Base-by-base conservation (phyloP, 306 rosid genomes). In the Quercus mongolica region DNA sequence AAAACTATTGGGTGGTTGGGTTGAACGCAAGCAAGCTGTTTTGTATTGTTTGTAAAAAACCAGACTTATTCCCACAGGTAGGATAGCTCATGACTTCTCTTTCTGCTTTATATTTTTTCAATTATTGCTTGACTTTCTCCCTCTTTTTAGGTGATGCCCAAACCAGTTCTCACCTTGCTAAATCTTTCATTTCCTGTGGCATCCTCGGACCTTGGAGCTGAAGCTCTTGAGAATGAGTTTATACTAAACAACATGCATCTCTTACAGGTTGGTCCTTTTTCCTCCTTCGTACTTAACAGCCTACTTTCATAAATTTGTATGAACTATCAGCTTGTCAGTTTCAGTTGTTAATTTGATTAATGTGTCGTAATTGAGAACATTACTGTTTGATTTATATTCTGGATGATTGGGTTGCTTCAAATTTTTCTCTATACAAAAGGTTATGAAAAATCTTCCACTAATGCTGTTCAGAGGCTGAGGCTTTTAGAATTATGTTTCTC, bases 1-100 rank as follows among this genome's bases (percentile, higher is more conserved):
- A 93, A 87, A 90, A 81, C 84, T 90, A 93, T 83, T 93, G 99
- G 99, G 89, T 93, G 58, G 92, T 82, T 41, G 99, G 99, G 74
- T 90, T 95, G 88, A 88, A 89, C 71, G 74, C 93, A 63, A 91
- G 87, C 87, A 90, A 91, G 87, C 81, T 95, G 73, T 92, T 93
- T 76, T 90, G 99, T 83, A 85, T 95, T 63, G 85, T 84, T 28
- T 93, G 94, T 85, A 95, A 85, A 82, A 89, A 75, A 69, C 94
- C 93, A 6, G 93, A 95, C 8, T 31, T 80, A 63, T 91, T 84
- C 85, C 99, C 99, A 9, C 96, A 88, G 94, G 98, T 91, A 85
- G 56, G 76, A 64, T 56, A 20, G 57, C 75, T 70, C 52, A 69
- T 79, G 51, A 41, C 21, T 75, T 30, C 31, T 33, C 23, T 75